These are phyloP conservation scores for Marasmius sp. DNA, from an alignment of 1,284 basidiomycete genomes.

Conservation along the genomic window DNA sequence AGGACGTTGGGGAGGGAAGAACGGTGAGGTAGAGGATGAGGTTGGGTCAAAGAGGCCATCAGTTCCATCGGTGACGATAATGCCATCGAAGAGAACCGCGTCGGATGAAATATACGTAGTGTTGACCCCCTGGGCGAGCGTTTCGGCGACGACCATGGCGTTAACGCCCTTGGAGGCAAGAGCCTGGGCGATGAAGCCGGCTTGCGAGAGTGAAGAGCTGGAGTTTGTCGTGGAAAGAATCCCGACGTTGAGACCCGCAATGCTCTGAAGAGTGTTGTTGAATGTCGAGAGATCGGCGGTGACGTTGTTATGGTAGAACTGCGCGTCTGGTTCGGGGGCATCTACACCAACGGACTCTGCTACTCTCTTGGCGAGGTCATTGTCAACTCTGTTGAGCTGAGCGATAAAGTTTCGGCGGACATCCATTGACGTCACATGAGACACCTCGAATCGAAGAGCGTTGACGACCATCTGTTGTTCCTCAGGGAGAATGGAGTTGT, in stretches of 20 bases:
- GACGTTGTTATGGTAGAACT: conserved; percentile 5
- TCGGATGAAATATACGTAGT: conserved; percentile 4
- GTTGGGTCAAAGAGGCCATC: not conserved
- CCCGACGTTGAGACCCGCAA: conserved; percentile 4
- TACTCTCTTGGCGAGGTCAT: conserved; percentile 1
- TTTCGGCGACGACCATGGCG: conserved; percentile 5
- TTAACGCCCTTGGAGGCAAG: not conserved
- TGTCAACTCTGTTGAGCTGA: conserved; percentile 5
- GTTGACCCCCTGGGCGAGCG: not conserved
- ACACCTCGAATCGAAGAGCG: conserved; percentile 5
- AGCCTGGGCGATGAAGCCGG: not conserved
- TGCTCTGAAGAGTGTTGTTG: conserved; percentile 1
- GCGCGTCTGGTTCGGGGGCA: not conserved
- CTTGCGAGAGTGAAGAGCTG: conserved; percentile 1
- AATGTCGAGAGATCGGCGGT: conserved; percentile 4
- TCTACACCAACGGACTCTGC: not conserved
- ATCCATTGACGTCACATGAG: not conserved
- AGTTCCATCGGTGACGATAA: conserved; percentile 3
- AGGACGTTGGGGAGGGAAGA: conserved; percentile 3
- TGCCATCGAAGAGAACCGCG: conserved; percentile 6
- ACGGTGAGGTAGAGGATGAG: not conserved
- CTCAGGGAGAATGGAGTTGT: conserved; percentile 1
- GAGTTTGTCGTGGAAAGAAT: conserved; percentile 2
- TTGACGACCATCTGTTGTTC: conserved; percentile 8
- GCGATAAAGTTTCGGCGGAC: conserved; percentile 2